Conservation (phyloP, 1,284 basidiomycete genomes). For the Cutaneotrichosporon mucoides region DNA sequence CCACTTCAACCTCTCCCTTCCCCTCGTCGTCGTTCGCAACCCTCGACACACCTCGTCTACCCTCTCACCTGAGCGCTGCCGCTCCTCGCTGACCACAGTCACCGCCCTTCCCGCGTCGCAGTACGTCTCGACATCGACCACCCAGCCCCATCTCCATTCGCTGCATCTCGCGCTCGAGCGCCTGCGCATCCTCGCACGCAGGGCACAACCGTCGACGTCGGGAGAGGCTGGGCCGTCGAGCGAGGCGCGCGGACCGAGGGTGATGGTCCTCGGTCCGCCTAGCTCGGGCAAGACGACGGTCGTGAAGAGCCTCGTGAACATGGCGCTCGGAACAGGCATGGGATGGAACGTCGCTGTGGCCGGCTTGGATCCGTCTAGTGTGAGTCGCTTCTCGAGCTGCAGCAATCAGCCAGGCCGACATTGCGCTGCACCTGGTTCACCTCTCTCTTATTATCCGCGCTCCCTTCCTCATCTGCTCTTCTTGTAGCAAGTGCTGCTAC, state of each 20-base stretch:
- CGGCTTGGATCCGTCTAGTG: slow-evolving; percentile 85
- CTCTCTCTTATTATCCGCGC: too few relatives aligned
- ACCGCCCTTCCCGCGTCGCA: slow-evolving; percentile 68
- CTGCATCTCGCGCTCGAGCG: slow-evolving; percentile 88
- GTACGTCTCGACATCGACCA: slow-evolving; percentile 92
- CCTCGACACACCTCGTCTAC: too few relatives aligned
- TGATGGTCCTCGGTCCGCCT: slow-evolving; percentile 87
- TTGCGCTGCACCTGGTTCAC: too few relatives aligned
- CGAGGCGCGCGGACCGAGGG: slow-evolving; percentile 61
- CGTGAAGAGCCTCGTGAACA: slow-evolving; percentile 83
- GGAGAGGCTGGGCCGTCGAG: background rate
- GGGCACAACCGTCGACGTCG: slow-evolving; percentile 18
- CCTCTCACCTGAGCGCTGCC: too few relatives aligned
- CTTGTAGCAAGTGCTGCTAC: too few relatives aligned
- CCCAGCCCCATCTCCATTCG: slow-evolving; percentile 80
- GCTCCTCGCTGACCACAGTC: slow-evolving; percentile 27
- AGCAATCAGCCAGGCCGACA: too few relatives aligned
- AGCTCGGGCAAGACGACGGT: slow-evolving; percentile 90
- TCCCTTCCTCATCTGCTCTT: too few relatives aligned
- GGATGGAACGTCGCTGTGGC: slow-evolving; percentile 77
- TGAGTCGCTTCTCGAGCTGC: slow-evolving; percentile 44
- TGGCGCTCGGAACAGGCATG: slow-evolving; percentile 72
- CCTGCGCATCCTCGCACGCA: slow-evolving; percentile 73
- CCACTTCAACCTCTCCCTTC: too few relatives aligned
- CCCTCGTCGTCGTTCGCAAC: too few relatives aligned